Evolutionary conservation across 2,329 filamentous ascomycete genomes (phyloP).

Genomic region (Penicillium sp.): DNA sequence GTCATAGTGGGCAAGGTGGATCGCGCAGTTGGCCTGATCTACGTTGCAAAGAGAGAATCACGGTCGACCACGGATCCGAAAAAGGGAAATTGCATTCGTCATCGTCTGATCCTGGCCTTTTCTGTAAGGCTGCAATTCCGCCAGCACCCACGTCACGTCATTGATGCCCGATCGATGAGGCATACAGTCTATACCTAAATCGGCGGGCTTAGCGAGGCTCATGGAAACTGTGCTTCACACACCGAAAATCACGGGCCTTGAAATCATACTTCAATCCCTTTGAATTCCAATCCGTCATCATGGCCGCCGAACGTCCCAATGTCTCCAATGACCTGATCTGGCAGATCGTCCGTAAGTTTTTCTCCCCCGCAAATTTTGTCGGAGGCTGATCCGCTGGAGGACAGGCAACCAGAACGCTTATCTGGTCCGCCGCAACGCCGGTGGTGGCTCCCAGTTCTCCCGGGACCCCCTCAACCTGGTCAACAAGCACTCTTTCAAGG

Average conservation of each 20-base stretch:
- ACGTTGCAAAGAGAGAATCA: background rate
- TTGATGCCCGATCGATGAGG: background rate
- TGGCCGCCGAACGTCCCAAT: conserved; percentile 61
- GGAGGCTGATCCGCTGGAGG: conserved; percentile 14
- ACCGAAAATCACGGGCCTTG: conserved; percentile 19
- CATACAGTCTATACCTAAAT: conserved; percentile 32
- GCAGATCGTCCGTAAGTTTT: conserved; percentile 85
- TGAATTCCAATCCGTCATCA: conserved; percentile 33
- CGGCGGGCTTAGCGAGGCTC: conserved; percentile 40
- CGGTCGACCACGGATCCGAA: background rate
- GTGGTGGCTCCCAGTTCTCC: conserved; percentile 84
- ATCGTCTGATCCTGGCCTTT: background rate
- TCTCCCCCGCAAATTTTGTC: background rate
- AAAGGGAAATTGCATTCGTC: background rate
- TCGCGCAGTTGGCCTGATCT: background rate
- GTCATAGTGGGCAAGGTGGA: conserved; percentile 56
- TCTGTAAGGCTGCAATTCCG: background rate
- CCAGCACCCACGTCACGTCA: background rate
- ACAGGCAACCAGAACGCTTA: conserved; percentile 83
- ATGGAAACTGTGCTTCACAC: conserved; percentile 30
- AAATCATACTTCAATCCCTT: conserved; percentile 25
- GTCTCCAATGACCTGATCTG: conserved; percentile 90
- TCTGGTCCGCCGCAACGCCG: conserved; percentile 83
- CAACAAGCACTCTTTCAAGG: conserved; percentile 91
- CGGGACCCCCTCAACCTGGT: conserved; percentile 89